Base-by-base conservation (phyloP, 306 rosid genomes). In the Fragaria vesca region DNA sequence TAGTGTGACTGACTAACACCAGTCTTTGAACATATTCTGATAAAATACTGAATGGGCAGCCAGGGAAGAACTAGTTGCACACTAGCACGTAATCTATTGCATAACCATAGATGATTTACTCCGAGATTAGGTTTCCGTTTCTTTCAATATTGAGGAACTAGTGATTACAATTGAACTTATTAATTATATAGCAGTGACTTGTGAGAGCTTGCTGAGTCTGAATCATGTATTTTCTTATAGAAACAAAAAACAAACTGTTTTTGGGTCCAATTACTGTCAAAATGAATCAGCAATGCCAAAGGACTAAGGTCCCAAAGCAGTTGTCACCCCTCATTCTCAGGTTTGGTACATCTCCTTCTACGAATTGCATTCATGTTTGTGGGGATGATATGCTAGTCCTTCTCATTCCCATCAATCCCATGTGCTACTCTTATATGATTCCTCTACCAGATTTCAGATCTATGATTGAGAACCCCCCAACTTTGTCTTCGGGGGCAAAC, bases 381-480 rank as follows among this genome's bases (percentile, higher is more conserved):
- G 21, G 74, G 74, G 18, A 3, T 46, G 58, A 26, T 70, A 6
- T 30, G 7, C n/a, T 70, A 5, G 58, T 69, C 73, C 4, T 69
- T 69, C 73, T 10, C 63, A n/a, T 57, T 57, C 62, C 20, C 54
- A 15, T 32, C n/a, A 5, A 3, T 21, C 60, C 60, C 74, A 71
- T 48, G 74, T 47, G 60, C 74, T 47, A 36, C 21, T 8, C 24
- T 16, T 15, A 43, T 46, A 48, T 47, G 24, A 16, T 73, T 57
- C 38, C 6, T 63, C 5, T 28, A 32, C 43, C 69, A 20, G 21
- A 12, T 74, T 74, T 42, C 45, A 13, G 40, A 26, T 55, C 18
- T 28, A 60, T 74, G 70, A 43, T 74, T 28, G 77, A 73, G 36
- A 52, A 54, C 24, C 57, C 24, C 57, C 50, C 11, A 10, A 7